Base-by-base conservation (phyloP, 768 basidiomycete species). In the Tylopilus sp. region DNA sequence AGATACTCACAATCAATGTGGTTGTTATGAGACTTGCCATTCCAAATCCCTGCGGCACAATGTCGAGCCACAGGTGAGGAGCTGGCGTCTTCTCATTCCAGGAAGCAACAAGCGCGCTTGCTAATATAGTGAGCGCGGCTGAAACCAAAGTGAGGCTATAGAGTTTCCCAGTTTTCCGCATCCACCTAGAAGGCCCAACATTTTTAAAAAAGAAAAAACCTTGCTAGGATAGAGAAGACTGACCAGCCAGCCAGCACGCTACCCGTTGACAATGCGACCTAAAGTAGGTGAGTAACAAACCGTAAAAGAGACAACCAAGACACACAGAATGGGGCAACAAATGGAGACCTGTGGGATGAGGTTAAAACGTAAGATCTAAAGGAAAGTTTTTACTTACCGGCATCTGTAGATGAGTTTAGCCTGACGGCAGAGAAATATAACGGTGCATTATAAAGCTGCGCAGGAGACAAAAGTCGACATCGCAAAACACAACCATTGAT, bases 201-300 rank as follows among this genome's bases (percentile, higher is more conserved):
- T 29, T 57, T 38, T 57, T 28, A 51, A 53, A 46, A 2, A 7
- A 58, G 29, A 51, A 53, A 46, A 2, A 7, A 31, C 52, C 16
- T 50, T 52, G 47, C 45, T 48, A 41, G 49, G 36, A 48, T 34
- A 17, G 45, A 47, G 12, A 51, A 51, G 26, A 73, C 80, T 60
- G 68, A 88, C 85, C 86, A 95, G 61, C 96, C 96, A 37, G 92
- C 91, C 45, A 86, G 76, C 29, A 99, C 79, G 57, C 92, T 95
- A 22, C 96, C 96, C 1, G 78, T 74, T 4, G 93, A 87, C 50
- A 97, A 79, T 45, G 89, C 85, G 56, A 89, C 71, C 88, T 93
- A 65, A 45, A 45, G 50, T 50, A 61, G 52, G 49, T 58, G 26
- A 60, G 57, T 42, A 49, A 59, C 37, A 57, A 45, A 25, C 50